phyloP scores from a whole-genome alignment of 306 rosid species.

The Myrica gale region DNA sequence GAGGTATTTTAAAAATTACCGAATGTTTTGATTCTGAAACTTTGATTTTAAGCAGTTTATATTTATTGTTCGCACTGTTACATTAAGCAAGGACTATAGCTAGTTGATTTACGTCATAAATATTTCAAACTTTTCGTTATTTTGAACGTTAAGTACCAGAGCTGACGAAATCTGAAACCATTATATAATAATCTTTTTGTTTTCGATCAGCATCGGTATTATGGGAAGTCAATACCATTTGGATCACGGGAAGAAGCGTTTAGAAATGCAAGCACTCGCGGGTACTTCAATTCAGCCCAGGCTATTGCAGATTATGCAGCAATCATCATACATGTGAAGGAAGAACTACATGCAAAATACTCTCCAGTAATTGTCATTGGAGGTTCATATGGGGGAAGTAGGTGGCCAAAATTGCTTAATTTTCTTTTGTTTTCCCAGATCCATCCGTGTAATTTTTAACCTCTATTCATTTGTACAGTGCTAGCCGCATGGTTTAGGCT shows the following conservation, averaged over 20 bases:
- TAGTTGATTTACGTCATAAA: no score
- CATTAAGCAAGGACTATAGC: no score
- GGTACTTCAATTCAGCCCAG: constrained; percentile 78
- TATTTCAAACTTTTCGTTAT: no score
- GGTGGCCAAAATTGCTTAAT: neutral
- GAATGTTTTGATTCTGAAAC: neutral
- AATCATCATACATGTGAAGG: constrained; percentile 45
- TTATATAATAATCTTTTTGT: neutral
- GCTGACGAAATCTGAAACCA: neutral
- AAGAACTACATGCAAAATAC: constrained; percentile 25
- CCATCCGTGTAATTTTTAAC: neutral
- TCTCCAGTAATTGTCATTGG: constrained; percentile 56
- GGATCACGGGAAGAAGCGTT: constrained; percentile 64
- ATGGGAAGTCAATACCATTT: constrained; percentile 72
- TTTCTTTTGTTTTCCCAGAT: neutral
- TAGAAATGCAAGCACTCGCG: constrained; percentile 52
- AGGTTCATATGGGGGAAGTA: constrained; percentile 71
- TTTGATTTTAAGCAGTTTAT: neutral
- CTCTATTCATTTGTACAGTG: constrained; percentile 32
- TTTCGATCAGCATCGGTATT: constrained; percentile 61
- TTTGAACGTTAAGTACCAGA: no score
- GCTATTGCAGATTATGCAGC: constrained; percentile 67
- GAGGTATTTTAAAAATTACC: constrained; percentile 43
- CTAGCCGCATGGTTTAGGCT: constrained; percentile 63
- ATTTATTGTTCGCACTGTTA: neutral